These are phyloP conservation scores for Aureobasidium sp. DNA, from an alignment of 2,329 filamentous ascomycete genomes.

Conservation along the genomic window DNA sequence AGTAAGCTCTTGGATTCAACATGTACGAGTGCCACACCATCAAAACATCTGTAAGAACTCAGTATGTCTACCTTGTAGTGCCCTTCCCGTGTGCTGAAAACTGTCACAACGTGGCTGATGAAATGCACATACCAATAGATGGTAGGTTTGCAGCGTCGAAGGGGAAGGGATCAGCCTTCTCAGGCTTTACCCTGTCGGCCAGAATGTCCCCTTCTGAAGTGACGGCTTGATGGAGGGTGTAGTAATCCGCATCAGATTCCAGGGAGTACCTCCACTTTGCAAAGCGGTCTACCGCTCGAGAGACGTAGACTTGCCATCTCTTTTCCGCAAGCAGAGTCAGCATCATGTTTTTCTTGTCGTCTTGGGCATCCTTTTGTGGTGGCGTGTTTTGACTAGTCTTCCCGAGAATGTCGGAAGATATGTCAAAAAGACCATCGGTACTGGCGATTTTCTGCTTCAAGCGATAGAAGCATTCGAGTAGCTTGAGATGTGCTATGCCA, in stretches of 20 bases:
- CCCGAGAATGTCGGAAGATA: slow-evolving; percentile 25
- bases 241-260: slow-evolving; percentile 17
- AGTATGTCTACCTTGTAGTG: background rate
- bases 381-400: background rate
- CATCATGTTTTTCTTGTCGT: slow-evolving; percentile 27
- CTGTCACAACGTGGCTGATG: too few species aligned
- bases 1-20: slow-evolving; percentile 65
- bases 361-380: slow-evolving; percentile 1
- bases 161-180: background rate
- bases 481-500: slow-evolving; percentile 65
- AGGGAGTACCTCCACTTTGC: slow-evolving; percentile 52
- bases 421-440: slow-evolving; percentile 56
- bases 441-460: slow-evolving; percentile 60
- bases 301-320: slow-evolving; percentile 63
- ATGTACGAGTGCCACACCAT: slow-evolving; percentile 77
- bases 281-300: slow-evolving; percentile 61
- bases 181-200: background rate
- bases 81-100: too few species aligned
- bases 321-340: slow-evolving; percentile 57
- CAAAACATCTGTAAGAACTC: slow-evolving; percentile 50
- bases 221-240: background rate
- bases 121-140: slow-evolving; percentile 43
- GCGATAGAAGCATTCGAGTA: slow-evolving; percentile 59
- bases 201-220: background rate
- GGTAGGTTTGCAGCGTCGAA: slow-evolving; percentile 40